Base-by-base conservation (phyloP, 2,329 filamentous ascomycete species). In the Trematosphaeria pertusa region DNA sequence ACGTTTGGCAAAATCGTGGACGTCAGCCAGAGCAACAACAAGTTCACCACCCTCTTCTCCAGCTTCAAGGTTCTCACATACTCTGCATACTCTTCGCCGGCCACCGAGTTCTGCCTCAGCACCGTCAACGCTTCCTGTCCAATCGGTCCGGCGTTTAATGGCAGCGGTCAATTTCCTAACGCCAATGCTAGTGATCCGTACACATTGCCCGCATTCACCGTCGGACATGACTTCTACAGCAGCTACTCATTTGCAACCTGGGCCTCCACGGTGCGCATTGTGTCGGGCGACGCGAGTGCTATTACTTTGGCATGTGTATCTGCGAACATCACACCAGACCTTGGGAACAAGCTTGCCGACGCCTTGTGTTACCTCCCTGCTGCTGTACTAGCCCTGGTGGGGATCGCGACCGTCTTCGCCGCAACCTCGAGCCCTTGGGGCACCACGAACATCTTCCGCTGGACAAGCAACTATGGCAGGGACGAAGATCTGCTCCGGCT, bases 381-480 rank as follows among this genome's bases (percentile, higher is more conserved):
- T 18, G 78, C 87, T 3, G 83, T 97, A 18, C 79, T 99, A 22
- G 75, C 93, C 2, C 78, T 93, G 31, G 89, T 95, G 35, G 94
- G 86, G 2, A 72, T 91, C 47, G 91, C 92, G 11, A 96, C 93
- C 5, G 78, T 92, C 26, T 85, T 91, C 56, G 91, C 94, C 2
- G 89, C 86, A 38, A 89, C 95, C 28, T 93, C 86, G 67, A 97
- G 92, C 65, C 94, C 94, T 0, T 99, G 94, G 93, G 94, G 94
- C 15, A 89, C 91, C 1, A 85, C 85, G 6, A 89, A 99, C 67
- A 81, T 93, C 15, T 97, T 97, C 70, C 87, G 89, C 58, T 99
- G 93, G 91, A 91, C 91, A n/a, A 95, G 91, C 65, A 99, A 99
- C 69, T 97, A 96, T 69, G 94, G 94, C 26, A 86, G 93, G 59